Percentiles rank a stretch among this genome's conserved stretches.
Evolutionary conservation across 1,139 yeast genomes (phyloP).

Genomic region (Kodamaea anthophila): DNA sequence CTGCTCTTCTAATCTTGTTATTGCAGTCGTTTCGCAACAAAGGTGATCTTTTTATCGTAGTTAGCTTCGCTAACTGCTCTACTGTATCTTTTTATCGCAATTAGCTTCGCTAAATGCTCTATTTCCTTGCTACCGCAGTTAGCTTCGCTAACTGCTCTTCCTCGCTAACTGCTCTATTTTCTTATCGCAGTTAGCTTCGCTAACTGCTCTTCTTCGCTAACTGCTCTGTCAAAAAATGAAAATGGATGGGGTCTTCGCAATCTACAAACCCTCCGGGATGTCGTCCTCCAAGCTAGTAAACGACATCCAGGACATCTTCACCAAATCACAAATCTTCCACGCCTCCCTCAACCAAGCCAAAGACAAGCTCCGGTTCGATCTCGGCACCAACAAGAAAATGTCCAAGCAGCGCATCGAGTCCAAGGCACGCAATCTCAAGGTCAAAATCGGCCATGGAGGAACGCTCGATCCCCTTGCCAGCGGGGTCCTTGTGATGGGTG

Average conservation of each 20-base stretch:
- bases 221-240: too few relatives aligned
- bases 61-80: too few relatives aligned
- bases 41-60: too few relatives aligned
- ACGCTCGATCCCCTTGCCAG: slow-evolving; percentile 93
- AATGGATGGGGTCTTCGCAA: slow-evolving; percentile 92
- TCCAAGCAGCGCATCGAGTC: slow-evolving; percentile 39
- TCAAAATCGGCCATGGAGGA: slow-evolving; percentile 98
- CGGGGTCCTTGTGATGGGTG: slow-evolving; percentile 87
- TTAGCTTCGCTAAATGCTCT: too few relatives aligned
- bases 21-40: too few relatives aligned
- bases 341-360: slow-evolving; percentile 43
- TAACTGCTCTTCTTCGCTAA: too few relatives aligned
- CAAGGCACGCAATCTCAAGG: slow-evolving; percentile 47
- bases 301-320: slow-evolving; percentile 57
- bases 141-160: too few relatives aligned
- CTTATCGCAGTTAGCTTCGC: too few relatives aligned
- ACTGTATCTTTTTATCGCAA: too few relatives aligned
- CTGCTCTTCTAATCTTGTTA: too few relatives aligned
- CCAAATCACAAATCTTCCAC: slow-evolving; percentile 54
- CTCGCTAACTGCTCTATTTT: too few relatives aligned
- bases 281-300: slow-evolving; percentile 70
- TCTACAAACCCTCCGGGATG: slow-evolving; percentile 83
- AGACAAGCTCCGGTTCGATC: slow-evolving; percentile 26
- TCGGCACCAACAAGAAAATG: slow-evolving; percentile 43
- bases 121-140: too few relatives aligned